Evolutionary conservation across 345 rosid genomes (phyloP).

Genomic region (Cardamine chenopodiifolia): DNA sequence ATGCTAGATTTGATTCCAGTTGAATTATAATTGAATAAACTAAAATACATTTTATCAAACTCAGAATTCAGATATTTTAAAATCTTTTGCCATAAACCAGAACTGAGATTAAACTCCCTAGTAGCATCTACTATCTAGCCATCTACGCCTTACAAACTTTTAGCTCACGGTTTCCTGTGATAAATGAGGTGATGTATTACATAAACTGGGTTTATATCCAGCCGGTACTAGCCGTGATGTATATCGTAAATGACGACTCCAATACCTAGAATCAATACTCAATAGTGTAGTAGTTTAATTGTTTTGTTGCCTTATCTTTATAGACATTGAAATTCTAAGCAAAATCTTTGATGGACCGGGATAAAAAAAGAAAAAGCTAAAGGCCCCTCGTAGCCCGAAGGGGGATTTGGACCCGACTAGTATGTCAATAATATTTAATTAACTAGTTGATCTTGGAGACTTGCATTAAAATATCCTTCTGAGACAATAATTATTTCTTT

Average conservation of each 20-base stretch:
- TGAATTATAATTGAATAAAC: too few relatives aligned
- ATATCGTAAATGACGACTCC: too few relatives aligned
- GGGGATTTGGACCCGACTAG: not conserved
- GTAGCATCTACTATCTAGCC: too few relatives aligned
- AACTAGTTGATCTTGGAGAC: not conserved
- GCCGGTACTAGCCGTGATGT: not conserved
- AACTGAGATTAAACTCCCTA: too few relatives aligned
- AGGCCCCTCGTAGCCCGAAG: not conserved
- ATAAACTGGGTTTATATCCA: too few relatives aligned
- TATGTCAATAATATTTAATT: not conserved
- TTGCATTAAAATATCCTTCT: not conserved
- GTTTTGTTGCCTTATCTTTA: slow-evolving; percentile 1
- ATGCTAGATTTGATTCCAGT: too few relatives aligned
- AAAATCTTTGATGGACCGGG: slow-evolving; percentile 3
- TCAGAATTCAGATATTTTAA: too few relatives aligned
- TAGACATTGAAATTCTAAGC: not conserved
- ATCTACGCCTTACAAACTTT: too few relatives aligned
- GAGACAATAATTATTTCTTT: not conserved
- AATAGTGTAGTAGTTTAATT: not conserved
- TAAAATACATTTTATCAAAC: too few relatives aligned
- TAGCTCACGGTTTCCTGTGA: too few relatives aligned
- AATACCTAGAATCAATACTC: not conserved
- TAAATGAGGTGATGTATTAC: too few relatives aligned
- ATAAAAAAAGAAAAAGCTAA: not conserved
- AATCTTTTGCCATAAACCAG: too few relatives aligned